Conservation (phyloP, 208 protist species). For the Trypanosoma platydactyli region DNA sequence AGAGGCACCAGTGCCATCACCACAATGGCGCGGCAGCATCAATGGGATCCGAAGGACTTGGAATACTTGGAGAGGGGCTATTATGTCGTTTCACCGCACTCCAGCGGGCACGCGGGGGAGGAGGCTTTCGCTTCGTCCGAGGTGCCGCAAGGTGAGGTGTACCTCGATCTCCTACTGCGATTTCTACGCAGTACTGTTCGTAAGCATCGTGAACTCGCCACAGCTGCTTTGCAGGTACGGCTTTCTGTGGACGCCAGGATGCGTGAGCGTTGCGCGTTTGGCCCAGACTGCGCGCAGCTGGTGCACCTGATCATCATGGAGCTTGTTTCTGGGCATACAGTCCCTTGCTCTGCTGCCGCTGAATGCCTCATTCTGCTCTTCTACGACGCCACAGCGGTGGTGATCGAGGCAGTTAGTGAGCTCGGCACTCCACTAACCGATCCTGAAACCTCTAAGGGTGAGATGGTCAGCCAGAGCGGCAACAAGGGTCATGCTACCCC, state of each 20-base stretch:
- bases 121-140: background rate
- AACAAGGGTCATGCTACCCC: background rate
- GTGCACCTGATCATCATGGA: slow-evolving; percentile 46
- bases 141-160: slow-evolving; percentile 35
- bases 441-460: slow-evolving; percentile 1
- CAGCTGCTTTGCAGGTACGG: slow-evolving; percentile 38
- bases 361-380: slow-evolving; percentile 42
- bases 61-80: slow-evolving; percentile 37
- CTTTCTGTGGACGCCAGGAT: slow-evolving; percentile 26
- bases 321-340: slow-evolving; percentile 35
- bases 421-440: slow-evolving; percentile 43
- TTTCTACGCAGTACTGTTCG: slow-evolving; percentile 60
- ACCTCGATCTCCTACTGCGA: slow-evolving; percentile 38
- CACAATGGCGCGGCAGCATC: slow-evolving; percentile 29
- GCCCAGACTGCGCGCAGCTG: slow-evolving; percentile 45
- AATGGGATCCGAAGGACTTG: slow-evolving; percentile 49
- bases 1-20: slow-evolving; percentile 14
- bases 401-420: slow-evolving; percentile 41
- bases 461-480: slow-evolving; percentile 10
- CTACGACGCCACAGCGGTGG: slow-evolving; percentile 18
- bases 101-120: background rate
- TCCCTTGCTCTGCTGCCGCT: slow-evolving; percentile 29
- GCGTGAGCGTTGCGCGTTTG: slow-evolving; percentile 43
- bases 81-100: slow-evolving; percentile 27
- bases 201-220: slow-evolving; percentile 49